Base-by-base conservation (phyloP, 768 basidiomycete species). In the Ramaria sp. region DNA sequence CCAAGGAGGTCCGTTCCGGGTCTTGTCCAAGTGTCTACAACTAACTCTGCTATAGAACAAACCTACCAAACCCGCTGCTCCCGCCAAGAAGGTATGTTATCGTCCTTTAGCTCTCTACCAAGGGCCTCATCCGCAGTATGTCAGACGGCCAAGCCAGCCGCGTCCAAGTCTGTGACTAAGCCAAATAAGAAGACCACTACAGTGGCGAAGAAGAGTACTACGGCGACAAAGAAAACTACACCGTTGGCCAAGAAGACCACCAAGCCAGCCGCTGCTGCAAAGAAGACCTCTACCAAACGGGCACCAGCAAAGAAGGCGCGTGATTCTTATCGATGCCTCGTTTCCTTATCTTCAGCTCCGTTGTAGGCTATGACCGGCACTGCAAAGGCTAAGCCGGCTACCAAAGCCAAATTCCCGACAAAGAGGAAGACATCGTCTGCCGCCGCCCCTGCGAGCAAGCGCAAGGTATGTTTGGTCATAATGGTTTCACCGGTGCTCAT, bases 261-360 rank as follows among this genome's bases (percentile, higher is more conserved):
- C 4, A 75, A 71, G 62, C 43, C 70, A 1, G 61, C 63, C 27
- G 62, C 68, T 0, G 60, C 69, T 6, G 70, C 75, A 68, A 74
- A 75, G 65, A 64, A 71, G 38, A 62, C 70, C 4, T 60, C 73
- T 34, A 69, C 77, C 47, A 80, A 77, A 66, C 73, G 80, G 34
- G 80, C 75, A 33, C 47, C 74, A 1, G 80, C 78, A 9, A 88
- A 87, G 76, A 88, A 86, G 80, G 82, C 82, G 45, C 38, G 62
- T 59, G 0, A 20, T 17, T 38, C 33, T 51, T 17, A 17, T 52
- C 59, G 15, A 4, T 42, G 50, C 7, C 39, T 50, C 51, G 50
- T 15, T n/a, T 9, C 52, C 24, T 49, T 53, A 33, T 38, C 17
- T 46, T 31, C 20, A 43, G 31, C 62, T 7, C 19, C n/a, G 53